These are phyloP conservation scores for Trichosanthes truncata DNA, from an alignment of 306 rosid genomes.

Conservation along the genomic window DNA sequence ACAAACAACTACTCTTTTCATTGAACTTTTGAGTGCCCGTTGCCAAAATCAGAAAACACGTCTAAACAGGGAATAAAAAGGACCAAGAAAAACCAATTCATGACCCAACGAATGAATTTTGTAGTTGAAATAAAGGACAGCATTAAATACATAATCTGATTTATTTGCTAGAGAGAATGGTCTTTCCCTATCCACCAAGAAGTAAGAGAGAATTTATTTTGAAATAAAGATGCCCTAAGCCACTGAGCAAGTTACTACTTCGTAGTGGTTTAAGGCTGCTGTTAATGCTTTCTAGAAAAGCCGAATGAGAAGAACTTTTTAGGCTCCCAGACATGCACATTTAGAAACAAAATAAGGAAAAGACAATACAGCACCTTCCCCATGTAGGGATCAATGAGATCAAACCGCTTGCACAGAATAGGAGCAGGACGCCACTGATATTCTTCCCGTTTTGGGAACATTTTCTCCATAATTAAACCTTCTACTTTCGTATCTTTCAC, in stretches of 20 bases:
- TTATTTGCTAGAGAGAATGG: not conserved
- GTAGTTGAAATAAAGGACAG: not conserved
- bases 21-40: not conserved
- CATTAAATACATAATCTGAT: not conserved
- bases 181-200: not conserved
- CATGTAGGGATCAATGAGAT: conserved; percentile 91
- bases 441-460: conserved; percentile 73
- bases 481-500: conserved; percentile 46
- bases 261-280: not conserved
- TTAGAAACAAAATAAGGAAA: conserved; percentile 2
- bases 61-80: not conserved
- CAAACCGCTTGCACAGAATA: conserved; percentile 92
- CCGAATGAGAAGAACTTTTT: not conserved
- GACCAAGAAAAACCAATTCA: not conserved
- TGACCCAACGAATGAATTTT: not conserved
- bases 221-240: not conserved
- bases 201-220: not conserved
- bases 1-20: not conserved
- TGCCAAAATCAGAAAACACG: not conserved
- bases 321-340: conserved; percentile 2
- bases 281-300: not conserved
- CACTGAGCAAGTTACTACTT: not conserved
- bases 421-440: conserved; percentile 91
- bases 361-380: conserved; percentile 63
- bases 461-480: conserved; percentile 35